Base-by-base conservation (phyloP, 805 yeast genomes). In the Teunomyces kruisii region DNA sequence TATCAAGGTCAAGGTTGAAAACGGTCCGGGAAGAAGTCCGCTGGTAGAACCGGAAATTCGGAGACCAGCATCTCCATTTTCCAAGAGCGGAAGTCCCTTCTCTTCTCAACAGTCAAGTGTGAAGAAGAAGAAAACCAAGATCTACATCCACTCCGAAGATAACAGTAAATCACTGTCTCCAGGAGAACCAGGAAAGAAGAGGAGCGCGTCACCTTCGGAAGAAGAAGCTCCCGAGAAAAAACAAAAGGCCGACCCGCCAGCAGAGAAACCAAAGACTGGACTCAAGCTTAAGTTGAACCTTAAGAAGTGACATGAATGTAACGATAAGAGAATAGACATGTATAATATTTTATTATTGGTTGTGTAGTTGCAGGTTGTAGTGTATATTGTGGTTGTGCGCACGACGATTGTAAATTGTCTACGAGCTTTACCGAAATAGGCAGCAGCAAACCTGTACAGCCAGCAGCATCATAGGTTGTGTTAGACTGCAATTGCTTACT, bases 101-200 rank as follows among this genome's bases (percentile, higher is more conserved):
- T 26, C 53, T 6, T 13, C 49, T 6, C 32, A 52, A 2, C 40
- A 40, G 3, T 40, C 42, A 9, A 41, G 42, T 6, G 15, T 47
- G 9, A 61, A 58, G 46, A 55, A 58, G 52, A 59, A 56, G 41
- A 64, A 61, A 53, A 46, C 56, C 6, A 62, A 60, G 43, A 57
- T 62, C 16, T 64, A 64, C 51, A 58, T 64, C 16, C 69, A 63
- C 29, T 44, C 55, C 3, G 49, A 43, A 2, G 46, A 40, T 24
- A 32, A 37, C 15, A 48, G 53, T 14, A 40, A 32, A 17, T 33
- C 51, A 42, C 46, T 14, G 50, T 48, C 31, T 24, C 46, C 47
- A 3, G 16, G 38, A 3, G 38, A 17, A 13, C 24, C 28, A 12
- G 31, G 26, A 9, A 35, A 22, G 32, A 32, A n/a, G 19, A 39